Evolutionary conservation across 1,284 basidiomycete genomes (phyloP).

Genomic region (Lentinus polychrous): DNA sequence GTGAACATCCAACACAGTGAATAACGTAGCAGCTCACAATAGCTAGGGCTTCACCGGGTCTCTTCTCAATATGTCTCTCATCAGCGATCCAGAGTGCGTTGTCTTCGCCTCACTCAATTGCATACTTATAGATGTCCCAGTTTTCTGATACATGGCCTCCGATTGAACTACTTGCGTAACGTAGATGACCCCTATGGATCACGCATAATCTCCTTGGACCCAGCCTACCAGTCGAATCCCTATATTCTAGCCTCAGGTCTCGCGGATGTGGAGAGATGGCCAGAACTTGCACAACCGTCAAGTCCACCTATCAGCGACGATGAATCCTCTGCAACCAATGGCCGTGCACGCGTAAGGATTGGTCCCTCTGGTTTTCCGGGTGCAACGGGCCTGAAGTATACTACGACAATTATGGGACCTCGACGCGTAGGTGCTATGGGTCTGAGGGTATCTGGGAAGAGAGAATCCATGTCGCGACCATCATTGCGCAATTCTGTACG

Average conservation of each 20-base stretch:
- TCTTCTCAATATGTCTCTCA: conserved; percentile 45
- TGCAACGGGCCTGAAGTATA: conserved; percentile 66
- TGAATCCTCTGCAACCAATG: conserved; percentile 27
- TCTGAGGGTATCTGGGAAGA: conserved; percentile 26
- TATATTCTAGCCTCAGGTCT: conserved; percentile 76
- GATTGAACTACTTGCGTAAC: conserved; percentile 81
- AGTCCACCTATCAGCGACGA: conserved; percentile 69
- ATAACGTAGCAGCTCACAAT: no score
- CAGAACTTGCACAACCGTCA: conserved; percentile 64
- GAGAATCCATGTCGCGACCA: conserved; percentile 31
- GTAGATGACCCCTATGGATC: conserved; percentile 80
- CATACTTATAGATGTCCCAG: conserved; percentile 32
- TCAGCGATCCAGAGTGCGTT: conserved; percentile 54
- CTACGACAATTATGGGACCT: conserved; percentile 71
- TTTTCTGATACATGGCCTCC: conserved; percentile 80
- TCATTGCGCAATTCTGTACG: conserved; percentile 31
- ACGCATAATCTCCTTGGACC: conserved; percentile 73
- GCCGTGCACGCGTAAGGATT: conserved; percentile 14
- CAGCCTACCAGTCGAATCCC: conserved; percentile 67
- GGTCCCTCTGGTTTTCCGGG: conserved; percentile 47
- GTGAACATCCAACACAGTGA: no score
- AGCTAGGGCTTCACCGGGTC: no score
- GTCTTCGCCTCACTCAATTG: neutral
- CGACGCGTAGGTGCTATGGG: conserved; percentile 26
- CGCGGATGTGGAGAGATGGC: conserved; percentile 75